Conservation (phyloP, 2,329 filamentous ascomycete species). For the Monilinia fructigena region DNA sequence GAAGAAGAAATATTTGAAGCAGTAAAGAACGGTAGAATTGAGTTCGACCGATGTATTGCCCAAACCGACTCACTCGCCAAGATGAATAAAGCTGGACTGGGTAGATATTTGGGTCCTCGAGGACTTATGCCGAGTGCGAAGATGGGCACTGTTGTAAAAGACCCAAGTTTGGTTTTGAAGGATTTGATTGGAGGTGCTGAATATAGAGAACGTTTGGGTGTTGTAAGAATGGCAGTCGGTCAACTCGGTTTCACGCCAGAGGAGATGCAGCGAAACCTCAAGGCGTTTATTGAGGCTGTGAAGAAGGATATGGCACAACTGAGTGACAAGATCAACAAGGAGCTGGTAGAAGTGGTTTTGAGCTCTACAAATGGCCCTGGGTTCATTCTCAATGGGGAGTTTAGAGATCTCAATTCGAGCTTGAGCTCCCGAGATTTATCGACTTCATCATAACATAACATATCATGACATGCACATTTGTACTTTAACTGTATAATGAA, state of each 20-base stretch:
- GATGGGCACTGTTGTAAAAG: conserved; percentile 82
- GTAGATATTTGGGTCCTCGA: conserved; percentile 78
- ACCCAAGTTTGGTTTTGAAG: conserved; percentile 71
- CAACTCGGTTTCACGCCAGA: conserved; percentile 87
- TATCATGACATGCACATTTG: conserved; percentile 29
- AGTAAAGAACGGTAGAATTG: conserved; percentile 69
- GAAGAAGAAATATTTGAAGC: conserved; percentile 82
- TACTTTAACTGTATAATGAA: conserved; percentile 45
- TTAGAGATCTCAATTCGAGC: conserved; percentile 60
- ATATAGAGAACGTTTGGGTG: conserved; percentile 82
- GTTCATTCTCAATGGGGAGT: conserved; percentile 79
- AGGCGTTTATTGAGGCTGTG: conserved; percentile 69
- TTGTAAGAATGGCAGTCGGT: conserved; percentile 85
- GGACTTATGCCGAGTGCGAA: conserved; percentile 91
- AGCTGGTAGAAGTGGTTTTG: conserved; percentile 74
- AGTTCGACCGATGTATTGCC: conserved; percentile 88
- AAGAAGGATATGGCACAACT: conserved; percentile 72
- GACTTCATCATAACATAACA: conserved; percentile 43
- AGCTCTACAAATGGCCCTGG: conserved; percentile 86
- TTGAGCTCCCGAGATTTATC: conserved; percentile 54
- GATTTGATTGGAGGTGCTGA: conserved; percentile 81
- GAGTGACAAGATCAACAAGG: conserved; percentile 65
- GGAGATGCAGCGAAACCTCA: conserved; percentile 81
- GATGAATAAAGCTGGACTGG: conserved; percentile 77
- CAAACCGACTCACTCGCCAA: conserved; percentile 75